A percentile compares a stretch with the other conserved stretches of the same genome.
phyloP scores from a whole-genome alignment of 192 early-diverging fungal genomes.

The Geranomyces michiganensis region DNA sequence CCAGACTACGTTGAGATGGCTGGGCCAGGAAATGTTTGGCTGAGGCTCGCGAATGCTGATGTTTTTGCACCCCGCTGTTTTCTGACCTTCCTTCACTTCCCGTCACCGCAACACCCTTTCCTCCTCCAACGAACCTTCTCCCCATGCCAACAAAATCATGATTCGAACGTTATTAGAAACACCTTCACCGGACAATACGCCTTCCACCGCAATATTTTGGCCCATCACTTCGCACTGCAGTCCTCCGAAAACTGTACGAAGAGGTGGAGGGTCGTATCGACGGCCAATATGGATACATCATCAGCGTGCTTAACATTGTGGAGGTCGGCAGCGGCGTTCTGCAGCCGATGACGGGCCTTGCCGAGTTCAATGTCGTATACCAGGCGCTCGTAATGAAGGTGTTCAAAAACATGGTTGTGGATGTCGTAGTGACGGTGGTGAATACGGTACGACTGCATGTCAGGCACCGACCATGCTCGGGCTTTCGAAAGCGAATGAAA shows the following conservation, averaged over 20 bases:
- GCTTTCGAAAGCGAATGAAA: not conserved
- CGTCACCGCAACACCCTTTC: not conserved
- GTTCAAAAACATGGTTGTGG: constrained; percentile 95
- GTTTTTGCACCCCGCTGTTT: not conserved
- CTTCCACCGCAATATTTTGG: constrained; percentile 94
- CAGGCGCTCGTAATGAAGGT: constrained; percentile 97
- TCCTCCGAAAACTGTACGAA: constrained; percentile 81
- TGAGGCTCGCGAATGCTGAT: not conserved
- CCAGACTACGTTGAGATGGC: not conserved
- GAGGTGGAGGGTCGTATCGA: constrained; percentile 96
- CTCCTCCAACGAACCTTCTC: not conserved
- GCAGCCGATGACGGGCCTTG: constrained; percentile 76
- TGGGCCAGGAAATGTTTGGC: not conserved
- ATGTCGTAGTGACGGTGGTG: constrained; percentile 82
- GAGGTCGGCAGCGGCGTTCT: constrained; percentile 76
- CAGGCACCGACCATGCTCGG: not conserved
- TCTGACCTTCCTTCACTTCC: not conserved
- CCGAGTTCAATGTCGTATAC: constrained; percentile 91
- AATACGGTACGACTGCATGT: constrained; percentile 68
- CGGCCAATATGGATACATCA: constrained; percentile 92
- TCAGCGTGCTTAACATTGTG: constrained; percentile 76
- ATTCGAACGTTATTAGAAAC: constrained; percentile 51
- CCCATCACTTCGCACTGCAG: constrained; percentile 62
- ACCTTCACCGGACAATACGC: constrained; percentile 88
- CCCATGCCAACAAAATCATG: not conserved